Conservation (phyloP, 257 asterid genomes). For the Solanum gracilifrons region DNA sequence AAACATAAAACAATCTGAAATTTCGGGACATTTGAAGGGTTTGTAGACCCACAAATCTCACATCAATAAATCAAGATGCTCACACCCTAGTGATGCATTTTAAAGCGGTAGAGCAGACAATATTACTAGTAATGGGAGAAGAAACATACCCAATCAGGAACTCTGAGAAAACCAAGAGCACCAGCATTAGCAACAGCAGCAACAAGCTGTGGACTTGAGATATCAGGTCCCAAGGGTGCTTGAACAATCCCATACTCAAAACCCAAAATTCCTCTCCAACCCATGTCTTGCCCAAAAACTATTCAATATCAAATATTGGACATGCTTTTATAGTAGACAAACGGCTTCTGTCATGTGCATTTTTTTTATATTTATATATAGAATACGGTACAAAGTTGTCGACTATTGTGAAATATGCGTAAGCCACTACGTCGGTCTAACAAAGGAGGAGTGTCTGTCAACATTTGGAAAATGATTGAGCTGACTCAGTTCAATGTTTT, state of each 20-base stretch:
- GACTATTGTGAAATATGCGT: not conserved
- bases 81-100: too few relatives aligned
- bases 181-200: conserved; percentile 87
- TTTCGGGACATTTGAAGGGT: not conserved
- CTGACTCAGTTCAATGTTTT: not conserved
- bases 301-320: not conserved
- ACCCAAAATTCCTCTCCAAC: conserved; percentile 77
- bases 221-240: conserved; percentile 88
- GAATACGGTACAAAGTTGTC: not conserved
- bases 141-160: conserved; percentile 61
- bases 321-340: not conserved
- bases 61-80: not conserved
- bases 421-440: not conserved
- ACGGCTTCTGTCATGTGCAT: not conserved
- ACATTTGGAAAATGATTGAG: not conserved
- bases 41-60: not conserved
- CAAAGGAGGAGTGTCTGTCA: not conserved
- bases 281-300: conserved; percentile 26
- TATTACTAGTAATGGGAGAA: not conserved
- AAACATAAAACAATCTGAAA: not conserved
- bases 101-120: not conserved
- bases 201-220: conserved; percentile 73
- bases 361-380: not conserved
- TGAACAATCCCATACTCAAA: conserved; percentile 82
- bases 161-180: conserved; percentile 56